Conservation (phyloP, 371 early-diverging fungal species). For the Nematocida sp. region DNA sequence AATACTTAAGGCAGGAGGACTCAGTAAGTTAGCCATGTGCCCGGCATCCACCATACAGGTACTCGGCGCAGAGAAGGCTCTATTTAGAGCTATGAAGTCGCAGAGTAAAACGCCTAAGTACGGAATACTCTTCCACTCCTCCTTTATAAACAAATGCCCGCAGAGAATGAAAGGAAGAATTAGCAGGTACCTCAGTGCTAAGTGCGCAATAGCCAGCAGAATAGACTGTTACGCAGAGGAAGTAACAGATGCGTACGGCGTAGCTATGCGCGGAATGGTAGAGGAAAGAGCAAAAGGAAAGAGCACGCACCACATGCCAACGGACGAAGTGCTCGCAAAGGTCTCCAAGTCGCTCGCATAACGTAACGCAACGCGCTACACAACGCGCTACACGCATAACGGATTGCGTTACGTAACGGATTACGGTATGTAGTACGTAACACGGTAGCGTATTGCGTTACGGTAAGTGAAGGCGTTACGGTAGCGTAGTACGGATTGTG, state of each 20-base stretch:
- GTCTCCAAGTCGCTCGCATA: constrained; percentile 26
- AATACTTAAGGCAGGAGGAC: constrained; percentile 81
- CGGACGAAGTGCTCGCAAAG: constrained; percentile 39
- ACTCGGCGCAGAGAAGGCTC: constrained; percentile 90
- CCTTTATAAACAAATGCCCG: constrained; percentile 76
- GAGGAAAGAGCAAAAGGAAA: constrained; percentile 51
- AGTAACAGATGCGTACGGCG: constrained; percentile 52
- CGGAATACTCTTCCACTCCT: constrained; percentile 84
- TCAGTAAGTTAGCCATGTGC: constrained; percentile 79
- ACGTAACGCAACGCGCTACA: background rate
- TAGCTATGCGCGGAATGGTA: constrained; percentile 48
- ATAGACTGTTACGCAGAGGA: constrained; percentile 76
- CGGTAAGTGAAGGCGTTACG: background rate
- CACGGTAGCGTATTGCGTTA: background rate
- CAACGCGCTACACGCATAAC: background rate
- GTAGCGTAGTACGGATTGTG: background rate
- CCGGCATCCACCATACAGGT: constrained; percentile 90
- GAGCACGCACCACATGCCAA: constrained; percentile 52
- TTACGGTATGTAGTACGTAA: background rate
- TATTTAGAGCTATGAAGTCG: constrained; percentile 85
- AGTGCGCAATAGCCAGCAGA: constrained; percentile 80
- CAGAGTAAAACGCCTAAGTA: constrained; percentile 90
- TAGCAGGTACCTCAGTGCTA: constrained; percentile 80
- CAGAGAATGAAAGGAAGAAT: constrained; percentile 82
- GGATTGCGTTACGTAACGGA: background rate